phyloP scores from a whole-genome alignment of 257 asterid genomes.

The Solanum ossicruentum region DNA sequence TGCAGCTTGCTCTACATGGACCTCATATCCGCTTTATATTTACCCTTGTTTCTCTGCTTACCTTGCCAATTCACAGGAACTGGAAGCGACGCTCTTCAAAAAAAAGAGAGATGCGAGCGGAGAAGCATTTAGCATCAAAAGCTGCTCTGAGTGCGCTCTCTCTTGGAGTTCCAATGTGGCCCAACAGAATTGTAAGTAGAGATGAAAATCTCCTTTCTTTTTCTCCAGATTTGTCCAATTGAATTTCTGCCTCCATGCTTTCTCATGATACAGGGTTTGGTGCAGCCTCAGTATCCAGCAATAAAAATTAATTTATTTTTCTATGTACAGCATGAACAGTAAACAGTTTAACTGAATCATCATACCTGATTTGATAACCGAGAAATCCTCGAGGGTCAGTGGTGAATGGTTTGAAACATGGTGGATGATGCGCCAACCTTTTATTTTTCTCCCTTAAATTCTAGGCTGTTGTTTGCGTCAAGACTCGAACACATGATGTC shows the following conservation, averaged over 20 bases:
- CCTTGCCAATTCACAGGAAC: constrained; percentile 33
- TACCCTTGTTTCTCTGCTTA: background rate
- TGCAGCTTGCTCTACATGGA: constrained; percentile 4
- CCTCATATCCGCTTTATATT: background rate
- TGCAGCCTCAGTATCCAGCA: background rate
- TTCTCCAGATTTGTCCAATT: background rate
- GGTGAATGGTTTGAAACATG: background rate
- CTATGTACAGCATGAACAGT: background rate
- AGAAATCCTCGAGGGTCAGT: background rate
- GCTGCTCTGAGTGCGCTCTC: constrained; percentile 65
- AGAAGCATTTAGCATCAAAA: constrained; percentile 46
- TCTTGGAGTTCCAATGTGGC: constrained; percentile 73
- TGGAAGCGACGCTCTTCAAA: constrained; percentile 68
- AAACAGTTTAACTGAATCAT: background rate
- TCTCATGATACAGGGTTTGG: background rate
- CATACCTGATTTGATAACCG: background rate
- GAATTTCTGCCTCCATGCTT: background rate
- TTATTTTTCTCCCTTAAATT: background rate
- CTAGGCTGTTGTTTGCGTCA: background rate
- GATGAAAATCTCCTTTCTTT: background rate
- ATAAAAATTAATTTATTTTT: background rate
- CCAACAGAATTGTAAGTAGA: constrained; percentile 41
- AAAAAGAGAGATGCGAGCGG: constrained; percentile 67
- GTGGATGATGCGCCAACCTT: background rate
- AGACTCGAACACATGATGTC: background rate